These are phyloP conservation scores for Mycena maculata DNA, from an alignment of 768 basidiomycete genomes.

Conservation along the genomic window DNA sequence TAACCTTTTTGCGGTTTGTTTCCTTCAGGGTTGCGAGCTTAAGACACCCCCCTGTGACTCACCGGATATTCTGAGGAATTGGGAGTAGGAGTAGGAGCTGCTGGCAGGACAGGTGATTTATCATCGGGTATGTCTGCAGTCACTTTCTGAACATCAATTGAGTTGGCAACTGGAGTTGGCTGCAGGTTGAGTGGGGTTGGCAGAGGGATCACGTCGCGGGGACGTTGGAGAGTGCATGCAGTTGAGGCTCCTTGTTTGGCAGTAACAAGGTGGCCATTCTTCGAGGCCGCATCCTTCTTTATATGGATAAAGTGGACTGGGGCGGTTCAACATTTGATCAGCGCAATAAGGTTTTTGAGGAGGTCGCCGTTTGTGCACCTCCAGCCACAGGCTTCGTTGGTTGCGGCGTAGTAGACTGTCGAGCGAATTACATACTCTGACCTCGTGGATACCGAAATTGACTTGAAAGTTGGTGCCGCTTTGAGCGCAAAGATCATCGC, in stretches of 20 bases:
- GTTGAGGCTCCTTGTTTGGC: neutral
- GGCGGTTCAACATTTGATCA: neutral
- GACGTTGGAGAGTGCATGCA: neutral
- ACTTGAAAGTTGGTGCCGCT: neutral
- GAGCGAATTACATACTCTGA: slow-evolving; percentile 14
- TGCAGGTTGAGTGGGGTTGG: neutral
- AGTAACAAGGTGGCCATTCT: neutral
- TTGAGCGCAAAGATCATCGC: neutral
- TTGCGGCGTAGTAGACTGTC: neutral
- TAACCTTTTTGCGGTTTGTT: neutral
- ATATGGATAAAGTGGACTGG: neutral
- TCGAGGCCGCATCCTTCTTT: neutral
- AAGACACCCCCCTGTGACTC: no score
- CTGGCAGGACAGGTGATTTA: neutral
- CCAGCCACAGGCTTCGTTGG: neutral
- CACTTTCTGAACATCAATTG: neutral
- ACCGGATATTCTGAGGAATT: neutral
- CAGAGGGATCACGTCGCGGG: neutral
- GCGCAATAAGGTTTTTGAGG: neutral
- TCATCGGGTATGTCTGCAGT: neutral
- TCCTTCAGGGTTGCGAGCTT: neutral
- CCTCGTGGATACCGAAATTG: neutral
- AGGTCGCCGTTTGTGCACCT: slow-evolving; percentile 15
- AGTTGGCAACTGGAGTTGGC: neutral
- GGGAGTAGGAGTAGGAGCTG: neutral